Evolutionary conservation across 306 rosid species (phyloP).

Genomic region (Rubus parviflorus): DNA sequence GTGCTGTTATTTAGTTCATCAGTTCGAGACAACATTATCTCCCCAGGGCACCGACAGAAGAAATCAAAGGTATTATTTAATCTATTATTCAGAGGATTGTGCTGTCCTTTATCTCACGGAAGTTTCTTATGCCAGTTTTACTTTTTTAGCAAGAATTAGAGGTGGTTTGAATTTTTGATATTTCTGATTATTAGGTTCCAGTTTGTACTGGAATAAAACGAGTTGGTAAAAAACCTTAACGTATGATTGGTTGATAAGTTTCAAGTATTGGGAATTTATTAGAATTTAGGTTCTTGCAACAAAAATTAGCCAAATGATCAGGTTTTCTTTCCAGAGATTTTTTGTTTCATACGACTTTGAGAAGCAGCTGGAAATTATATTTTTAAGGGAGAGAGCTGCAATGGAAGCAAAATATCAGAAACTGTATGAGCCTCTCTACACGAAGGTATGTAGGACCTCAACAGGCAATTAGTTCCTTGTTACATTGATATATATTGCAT

Average conservation of each 20-base stretch:
- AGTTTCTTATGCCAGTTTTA: neutral
- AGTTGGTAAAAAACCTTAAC: neutral
- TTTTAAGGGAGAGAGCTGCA: slow-evolving; percentile 73
- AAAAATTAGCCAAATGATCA: neutral
- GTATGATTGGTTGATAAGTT: too few species aligned
- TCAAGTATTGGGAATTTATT: too few species aligned
- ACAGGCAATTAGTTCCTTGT: too few species aligned
- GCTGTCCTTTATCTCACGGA: slow-evolving; percentile 61
- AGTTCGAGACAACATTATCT: slow-evolving; percentile 70
- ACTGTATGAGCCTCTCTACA: slow-evolving; percentile 60
- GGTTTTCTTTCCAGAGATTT: neutral
- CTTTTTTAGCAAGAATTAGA: neutral
- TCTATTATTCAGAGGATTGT: slow-evolving; percentile 49
- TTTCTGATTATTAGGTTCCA: neutral
- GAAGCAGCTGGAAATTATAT: slow-evolving; percentile 42
- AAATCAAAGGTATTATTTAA: slow-evolving; percentile 45
- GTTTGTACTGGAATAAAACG: too few species aligned
- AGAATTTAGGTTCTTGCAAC: neutral
- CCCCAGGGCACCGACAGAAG: slow-evolving; percentile 30
- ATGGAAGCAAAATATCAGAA: slow-evolving; percentile 87
- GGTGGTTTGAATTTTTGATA: neutral
- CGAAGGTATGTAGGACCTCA: slow-evolving; percentile 46
- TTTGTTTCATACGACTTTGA: too few species aligned
- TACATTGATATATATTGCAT: too few species aligned
- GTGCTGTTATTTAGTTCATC: slow-evolving; percentile 54